A percentile compares a stretch with the other conserved stretches of the same genome.
phyloP scores from a whole-genome alignment of 192 early-diverging fungal species.

The Spizellomyces punctatus region DNA sequence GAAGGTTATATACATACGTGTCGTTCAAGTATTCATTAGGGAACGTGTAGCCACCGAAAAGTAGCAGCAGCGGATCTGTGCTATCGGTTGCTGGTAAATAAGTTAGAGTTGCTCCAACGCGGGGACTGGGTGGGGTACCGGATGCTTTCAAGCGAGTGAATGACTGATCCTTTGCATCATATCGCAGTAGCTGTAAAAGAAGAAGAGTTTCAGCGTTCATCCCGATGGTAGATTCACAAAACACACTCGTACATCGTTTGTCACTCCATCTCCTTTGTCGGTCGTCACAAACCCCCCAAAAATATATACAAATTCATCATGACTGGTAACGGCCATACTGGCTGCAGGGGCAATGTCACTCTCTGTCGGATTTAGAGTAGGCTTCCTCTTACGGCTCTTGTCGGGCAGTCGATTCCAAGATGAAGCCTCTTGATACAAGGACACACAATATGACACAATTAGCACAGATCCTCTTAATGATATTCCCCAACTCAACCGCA shows the following conservation, averaged over 20 bases:
- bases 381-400: too few relatives aligned
- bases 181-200: background rate
- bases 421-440: too few relatives aligned
- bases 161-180: background rate
- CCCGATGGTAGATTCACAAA: background rate
- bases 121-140: background rate
- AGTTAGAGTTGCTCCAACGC: constrained; percentile 13
- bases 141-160: background rate
- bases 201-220: too few relatives aligned
- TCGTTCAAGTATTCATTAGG: constrained; percentile 6
- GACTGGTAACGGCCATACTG: background rate
- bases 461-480: too few relatives aligned
- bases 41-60: constrained; percentile 7
- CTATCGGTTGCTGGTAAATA: constrained; percentile 8
- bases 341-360: background rate
- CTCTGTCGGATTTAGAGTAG: background rate
- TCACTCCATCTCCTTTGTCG: background rate
- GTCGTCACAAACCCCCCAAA: background rate
- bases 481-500: too few relatives aligned
- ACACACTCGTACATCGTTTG: constrained; percentile 1
- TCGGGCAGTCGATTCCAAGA: too few relatives aligned
- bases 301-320: background rate
- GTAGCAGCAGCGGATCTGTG: background rate
- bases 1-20: constrained; percentile 22
- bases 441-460: too few relatives aligned